Base-by-base conservation (phyloP, 2,329 filamentous ascomycete genomes). In the Stagonosporopsis tanaceti region DNA sequence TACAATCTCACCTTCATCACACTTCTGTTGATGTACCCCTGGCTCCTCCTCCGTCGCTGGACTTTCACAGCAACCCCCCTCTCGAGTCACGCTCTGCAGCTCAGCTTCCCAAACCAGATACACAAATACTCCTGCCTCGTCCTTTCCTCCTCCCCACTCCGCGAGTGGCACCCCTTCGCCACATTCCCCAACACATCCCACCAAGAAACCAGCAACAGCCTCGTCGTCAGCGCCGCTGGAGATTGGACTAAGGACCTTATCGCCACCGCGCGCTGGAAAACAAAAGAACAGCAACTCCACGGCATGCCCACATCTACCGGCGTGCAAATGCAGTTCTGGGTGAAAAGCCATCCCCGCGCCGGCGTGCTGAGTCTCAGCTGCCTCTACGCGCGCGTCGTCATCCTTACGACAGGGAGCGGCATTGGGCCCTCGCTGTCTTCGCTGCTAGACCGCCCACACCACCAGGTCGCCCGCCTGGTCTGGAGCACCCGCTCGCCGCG, bases 1-100 rank as follows among this genome's bases (percentile, higher is more conserved):
- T 95, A 90, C 88, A 84, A 90, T 67, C 80, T 94, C 17, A 65
- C 85, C 25, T 71, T 85, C 42, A 87, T 87, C 42, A 91, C 90
- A 1, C 67, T 82, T 38, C 84, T 88, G 63, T 83, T 93, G 61
- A 79, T 89, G 42, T 86, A 89, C 48, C 90, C 91, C 1, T 96
- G 91, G 91, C 72, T 89, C 2, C 83, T 85, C 56, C 84, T 95
- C 27, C 86, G 90, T 53, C 87, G 85, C 64, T 87, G 91, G 54
- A 77, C 79, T 9, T 89, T 94, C 60, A 78, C 83, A 20, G 80
- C 88, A 8, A 87, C 92, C 68, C 78, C 82, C 3, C 85, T 95
- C 17, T 94, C 91, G 0, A 73, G 82, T 22, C 91, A 93, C 76
- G 91, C 90, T 37, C 79, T 91, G 28, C 85, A 88, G 38, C 83